Evolutionary conservation across 176 grass and related monocot genomes (phyloP), one percentile per base, ranked within the genome.

Genomic region (Paspalum vaginatum): DNA sequence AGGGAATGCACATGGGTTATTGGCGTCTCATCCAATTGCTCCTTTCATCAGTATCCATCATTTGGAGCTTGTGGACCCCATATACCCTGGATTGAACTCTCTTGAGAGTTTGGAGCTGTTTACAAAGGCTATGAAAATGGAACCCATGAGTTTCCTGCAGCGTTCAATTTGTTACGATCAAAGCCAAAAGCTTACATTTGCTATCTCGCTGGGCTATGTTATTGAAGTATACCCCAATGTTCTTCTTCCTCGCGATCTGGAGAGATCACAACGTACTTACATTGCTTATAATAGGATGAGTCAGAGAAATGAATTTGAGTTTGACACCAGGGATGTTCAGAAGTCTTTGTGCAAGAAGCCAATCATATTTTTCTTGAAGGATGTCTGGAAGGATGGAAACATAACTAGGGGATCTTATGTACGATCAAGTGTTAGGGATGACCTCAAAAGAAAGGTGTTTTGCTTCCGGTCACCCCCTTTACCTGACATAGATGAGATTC

Each of bases 41-140:
- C 92, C 92, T 78, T 99, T 99, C 74, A 84, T 99, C 65, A 84
- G 92, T 22, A 99, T 95, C 40, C 96, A 99, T 58, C 96, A 99
- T 86, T 59, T 95, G 43, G 96, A 99, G 79, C 49, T 86, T 65
- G 96, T 99, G 50, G 88, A 95, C 79, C 92, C 92, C 32, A 75
- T 99, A 55, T 99, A 89, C 74, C 96, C 96, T 55, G 90, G 92
- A 64, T 68, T 93, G 66, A 95, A 56, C 61, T 85, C 90, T 73
- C 90, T 99, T 46, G 83, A 93, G 75, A 95, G 96, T 87, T 84
- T 99, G 81, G 76, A 90, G 50, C 96, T 95, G 44, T 98, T 98
- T 81, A 87, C 90, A 45, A 93, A 89, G 50, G 92, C 92, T 69
- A 98, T 98, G 96, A 95, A 98, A 72, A 84, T 70, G 14, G 88